Evolutionary conservation across 2,329 filamentous ascomycete species (phyloP), one percentile per base, ranked within the genome.

Genomic region (Penicillium griseofulvum): DNA sequence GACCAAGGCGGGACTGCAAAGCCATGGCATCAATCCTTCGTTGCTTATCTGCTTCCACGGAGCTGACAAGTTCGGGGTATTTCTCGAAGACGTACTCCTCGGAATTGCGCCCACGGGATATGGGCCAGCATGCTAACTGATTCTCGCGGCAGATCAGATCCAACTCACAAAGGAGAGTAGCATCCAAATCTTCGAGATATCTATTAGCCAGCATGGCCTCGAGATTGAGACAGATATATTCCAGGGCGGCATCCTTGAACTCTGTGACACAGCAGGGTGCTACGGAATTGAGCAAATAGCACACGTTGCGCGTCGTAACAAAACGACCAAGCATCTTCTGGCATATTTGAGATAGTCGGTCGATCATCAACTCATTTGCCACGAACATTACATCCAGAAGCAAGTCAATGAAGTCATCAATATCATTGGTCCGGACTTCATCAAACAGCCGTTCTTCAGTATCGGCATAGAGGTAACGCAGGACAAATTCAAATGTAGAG

Each of bases 281-380:
- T 57, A 97, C 88, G 2, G 88, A 88, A 67, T 96, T 96, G 11
- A 99, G 80, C 16, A 97, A 79, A 49, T 87, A 86, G 55, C 90
- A 90, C 26, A 96, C 87, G 68, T 96, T 99, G 26, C 92, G 87
- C 5, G 86, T 88, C 46, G 85, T 91, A n/a, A 91, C 85, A 73
- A 94, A 95, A 47, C 84, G 84, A 34, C 91, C 92, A 56, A 97
- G 83, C 22, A 91, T 76, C 55, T 84, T 86, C 70, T 99, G 94
- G 71, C 94, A 97, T 28, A 95, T 86, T 70, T 96, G 90, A 5
- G 90, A 91, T 5, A 99, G 77, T 7, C 92, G 83, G 69, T 97
- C 91, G 44, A 99, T 82, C 92, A 99, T 97, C 54, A 99, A 78
- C 72, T 99, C 93, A 68, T 99, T 94, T 12, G 92, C 91, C 49